phyloP scores from a whole-genome alignment of 2,329 filamentous ascomycete species.

The Ophiostoma ips region DNA sequence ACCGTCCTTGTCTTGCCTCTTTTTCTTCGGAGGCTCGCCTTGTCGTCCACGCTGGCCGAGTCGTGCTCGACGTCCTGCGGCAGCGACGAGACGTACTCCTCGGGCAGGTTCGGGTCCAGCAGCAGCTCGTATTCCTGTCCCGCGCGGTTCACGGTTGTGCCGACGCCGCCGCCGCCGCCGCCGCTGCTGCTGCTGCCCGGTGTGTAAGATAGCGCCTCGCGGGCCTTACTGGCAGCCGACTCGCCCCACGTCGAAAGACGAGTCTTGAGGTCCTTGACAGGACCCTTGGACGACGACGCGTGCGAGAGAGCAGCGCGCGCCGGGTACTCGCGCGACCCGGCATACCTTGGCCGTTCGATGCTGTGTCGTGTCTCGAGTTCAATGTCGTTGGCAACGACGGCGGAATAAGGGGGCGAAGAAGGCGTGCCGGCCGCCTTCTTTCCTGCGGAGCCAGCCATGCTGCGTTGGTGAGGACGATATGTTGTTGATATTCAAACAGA shows the following conservation, averaged over 20 bases:
- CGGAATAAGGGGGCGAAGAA: not conserved
- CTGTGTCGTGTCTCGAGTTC: constrained; percentile 18
- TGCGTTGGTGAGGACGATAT: no score
- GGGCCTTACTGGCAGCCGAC: constrained; percentile 19
- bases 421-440: constrained; percentile 18
- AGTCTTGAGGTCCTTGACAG: constrained; percentile 22
- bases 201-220: constrained; percentile 15
- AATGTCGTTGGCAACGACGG: constrained; percentile 14
- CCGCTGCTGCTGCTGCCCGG: no score
- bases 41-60: constrained; percentile 13
- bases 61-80: constrained; percentile 11
- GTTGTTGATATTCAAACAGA: not conserved
- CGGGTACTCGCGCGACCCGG: constrained; percentile 9
- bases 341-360: constrained; percentile 18
- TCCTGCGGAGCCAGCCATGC: constrained; percentile 18
- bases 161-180: no score
- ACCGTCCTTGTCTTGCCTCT: not conserved
- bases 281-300: constrained; percentile 6
- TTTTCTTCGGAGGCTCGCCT: no score
- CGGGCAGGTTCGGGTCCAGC: constrained; percentile 37
- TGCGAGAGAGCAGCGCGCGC: not conserved
- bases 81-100: not conserved
- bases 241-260: constrained; percentile 29
- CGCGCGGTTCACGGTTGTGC: constrained; percentile 22
- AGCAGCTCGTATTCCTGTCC: constrained; percentile 41